Conservation (phyloP, 2,329 filamentous ascomycete genomes). For the Cordyceps sp. region DNA sequence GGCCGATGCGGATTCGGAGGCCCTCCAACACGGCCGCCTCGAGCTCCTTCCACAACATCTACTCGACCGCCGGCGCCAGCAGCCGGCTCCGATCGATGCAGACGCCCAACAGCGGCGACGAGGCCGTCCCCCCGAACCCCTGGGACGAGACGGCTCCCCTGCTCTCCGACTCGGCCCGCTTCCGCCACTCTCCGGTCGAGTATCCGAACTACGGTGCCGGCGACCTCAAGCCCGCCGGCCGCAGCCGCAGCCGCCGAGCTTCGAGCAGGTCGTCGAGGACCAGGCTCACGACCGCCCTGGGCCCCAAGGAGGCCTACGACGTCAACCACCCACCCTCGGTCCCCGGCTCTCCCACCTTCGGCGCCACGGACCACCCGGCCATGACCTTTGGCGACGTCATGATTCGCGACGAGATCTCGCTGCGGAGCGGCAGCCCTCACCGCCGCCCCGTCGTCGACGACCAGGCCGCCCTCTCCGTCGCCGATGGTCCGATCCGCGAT, state of each 20-base stretch:
- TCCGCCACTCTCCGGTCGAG: slow-evolving; percentile 7
- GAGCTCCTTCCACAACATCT: slow-evolving; percentile 18
- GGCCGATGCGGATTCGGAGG: slow-evolving; percentile 46
- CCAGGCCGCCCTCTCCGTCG: slow-evolving; percentile 16
- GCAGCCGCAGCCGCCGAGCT: slow-evolving; percentile 24
- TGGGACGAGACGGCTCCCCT: slow-evolving; percentile 38
- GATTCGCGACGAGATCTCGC: slow-evolving; percentile 47
- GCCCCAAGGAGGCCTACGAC: slow-evolving; percentile 33
- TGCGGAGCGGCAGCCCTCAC: slow-evolving; percentile 13
- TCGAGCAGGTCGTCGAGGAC: slow-evolving; percentile 35
- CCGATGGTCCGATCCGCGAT: slow-evolving; percentile 9
- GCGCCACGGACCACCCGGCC: slow-evolving; percentile 28
- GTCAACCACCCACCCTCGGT: slow-evolving; percentile 55
- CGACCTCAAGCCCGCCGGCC: slow-evolving; percentile 17
- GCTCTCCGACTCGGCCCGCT: slow-evolving; percentile 21
- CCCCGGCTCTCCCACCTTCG: slow-evolving; percentile 41
- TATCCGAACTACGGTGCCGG: slow-evolving; percentile 24
- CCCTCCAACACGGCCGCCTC: slow-evolving; percentile 27
- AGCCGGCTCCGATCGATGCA: slow-evolving; percentile 20
- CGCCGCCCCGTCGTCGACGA: slow-evolving; percentile 11
- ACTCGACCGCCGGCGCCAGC: slow-evolving; percentile 13
- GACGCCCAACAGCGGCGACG: slow-evolving; percentile 24
- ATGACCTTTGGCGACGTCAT: slow-evolving; percentile 53
- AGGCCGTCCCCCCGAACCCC: slow-evolving; percentile 25
- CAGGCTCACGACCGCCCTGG: slow-evolving; percentile 17